Percentiles rank a stretch among this genome's conserved stretches.
phyloP scores from a whole-genome alignment of 768 basidiomycete species.

The Leccinum ochraceum region DNA sequence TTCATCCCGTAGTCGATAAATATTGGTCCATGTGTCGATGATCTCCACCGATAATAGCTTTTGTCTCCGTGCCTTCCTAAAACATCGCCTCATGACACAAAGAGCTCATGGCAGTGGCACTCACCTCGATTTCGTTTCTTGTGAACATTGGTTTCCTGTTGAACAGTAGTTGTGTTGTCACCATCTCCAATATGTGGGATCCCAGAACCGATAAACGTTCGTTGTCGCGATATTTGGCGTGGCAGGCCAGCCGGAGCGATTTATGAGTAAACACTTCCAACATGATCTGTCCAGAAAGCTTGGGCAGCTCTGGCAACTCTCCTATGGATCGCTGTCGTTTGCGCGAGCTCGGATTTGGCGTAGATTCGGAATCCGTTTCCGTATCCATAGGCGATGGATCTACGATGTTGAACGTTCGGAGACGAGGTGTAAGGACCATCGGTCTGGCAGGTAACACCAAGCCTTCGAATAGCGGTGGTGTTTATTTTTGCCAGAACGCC shows the following conservation, averaged over 20 bases:
- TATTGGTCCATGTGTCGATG: slow-evolving; percentile 39
- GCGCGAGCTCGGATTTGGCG: slow-evolving; percentile 29
- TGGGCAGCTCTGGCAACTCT: slow-evolving; percentile 47
- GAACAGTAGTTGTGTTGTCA: slow-evolving; percentile 49
- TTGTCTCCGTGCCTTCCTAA: slow-evolving; percentile 27
- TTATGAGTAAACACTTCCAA: slow-evolving; percentile 72
- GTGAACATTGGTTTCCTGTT: slow-evolving; percentile 50
- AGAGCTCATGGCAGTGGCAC: slow-evolving; percentile 26
- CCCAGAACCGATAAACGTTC: slow-evolving; percentile 58
- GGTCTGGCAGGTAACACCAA: slow-evolving; percentile 15
- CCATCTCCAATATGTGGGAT: slow-evolving; percentile 45
- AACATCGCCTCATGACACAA: slow-evolving; percentile 25
- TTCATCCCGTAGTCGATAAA: slow-evolving; percentile 38
- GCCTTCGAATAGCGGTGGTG: slow-evolving; percentile 15
- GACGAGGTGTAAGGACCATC: slow-evolving; percentile 39
- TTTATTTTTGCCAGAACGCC: slow-evolving; percentile 21
- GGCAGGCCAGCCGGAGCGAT: slow-evolving; percentile 51
- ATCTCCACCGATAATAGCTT: slow-evolving; percentile 33
- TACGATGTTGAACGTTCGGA: slow-evolving; percentile 35
- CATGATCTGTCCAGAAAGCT: slow-evolving; percentile 52
- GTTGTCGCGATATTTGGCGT: slow-evolving; percentile 52
- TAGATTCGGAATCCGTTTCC: slow-evolving; percentile 28
- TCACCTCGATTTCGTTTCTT: slow-evolving; percentile 52
- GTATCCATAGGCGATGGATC: slow-evolving; percentile 37
- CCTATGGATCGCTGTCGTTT: slow-evolving; percentile 40